These are phyloP conservation scores for Trichoderma aggressivum DNA, from an alignment of 2,329 filamentous ascomycete genomes.

Conservation along the genomic window DNA sequence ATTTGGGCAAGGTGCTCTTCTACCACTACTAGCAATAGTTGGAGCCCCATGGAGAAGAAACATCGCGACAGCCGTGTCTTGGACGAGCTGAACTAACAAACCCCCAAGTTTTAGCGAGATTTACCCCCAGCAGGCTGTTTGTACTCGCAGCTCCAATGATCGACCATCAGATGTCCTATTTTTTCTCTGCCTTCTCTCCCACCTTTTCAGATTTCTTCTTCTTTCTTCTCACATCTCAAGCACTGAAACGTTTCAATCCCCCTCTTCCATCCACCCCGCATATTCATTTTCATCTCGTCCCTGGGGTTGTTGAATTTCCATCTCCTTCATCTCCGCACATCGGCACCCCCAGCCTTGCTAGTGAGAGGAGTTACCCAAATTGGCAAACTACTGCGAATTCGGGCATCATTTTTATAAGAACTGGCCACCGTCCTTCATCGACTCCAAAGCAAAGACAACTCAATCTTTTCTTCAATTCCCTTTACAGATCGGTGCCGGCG, in stretches of 20 bases:
- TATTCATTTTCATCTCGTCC: background rate
- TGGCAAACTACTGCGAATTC: slow-evolving; percentile 5
- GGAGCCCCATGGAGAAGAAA: slow-evolving; percentile 8
- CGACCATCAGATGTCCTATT: slow-evolving; percentile 8
- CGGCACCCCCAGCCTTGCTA: slow-evolving; percentile 3
- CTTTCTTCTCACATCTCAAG: background rate
- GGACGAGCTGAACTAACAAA: background rate
- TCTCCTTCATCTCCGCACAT: slow-evolving; percentile 3
- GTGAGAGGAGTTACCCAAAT: slow-evolving; percentile 14
- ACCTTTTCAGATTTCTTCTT: background rate
- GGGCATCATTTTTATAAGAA: slow-evolving; percentile 4
- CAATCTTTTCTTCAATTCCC: background rate
- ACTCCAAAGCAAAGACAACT: background rate
- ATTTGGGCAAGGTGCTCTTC: background rate
- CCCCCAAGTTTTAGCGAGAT: slow-evolving; percentile 23
- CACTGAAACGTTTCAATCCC: background rate
- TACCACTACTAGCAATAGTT: background rate
- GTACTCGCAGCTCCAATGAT: slow-evolving; percentile 14
- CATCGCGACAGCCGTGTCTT: background rate
- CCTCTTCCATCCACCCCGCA: background rate
- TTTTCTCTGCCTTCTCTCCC: slow-evolving; percentile 12
- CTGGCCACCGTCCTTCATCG: background rate
- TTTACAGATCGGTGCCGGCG: background rate
- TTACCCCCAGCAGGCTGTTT: slow-evolving; percentile 11
- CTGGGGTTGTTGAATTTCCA: background rate